Percentiles rank a stretch among this genome's conserved stretches.
phyloP scores from a whole-genome alignment of 805 yeast genomes.

The Vanderwaltozyma verrucispora region DNA sequence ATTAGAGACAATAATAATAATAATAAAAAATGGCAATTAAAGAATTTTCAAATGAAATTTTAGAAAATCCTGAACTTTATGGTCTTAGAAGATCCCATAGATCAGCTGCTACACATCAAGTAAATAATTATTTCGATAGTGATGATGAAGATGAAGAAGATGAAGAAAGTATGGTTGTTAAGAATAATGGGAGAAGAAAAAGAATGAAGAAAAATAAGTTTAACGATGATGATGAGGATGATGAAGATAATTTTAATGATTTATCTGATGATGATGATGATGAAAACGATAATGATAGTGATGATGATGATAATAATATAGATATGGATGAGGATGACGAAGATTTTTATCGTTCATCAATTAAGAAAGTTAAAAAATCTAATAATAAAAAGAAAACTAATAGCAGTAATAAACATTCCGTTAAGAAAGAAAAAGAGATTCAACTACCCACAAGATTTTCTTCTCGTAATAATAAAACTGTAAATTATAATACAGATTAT shows the following conservation, averaged over 20 bases:
- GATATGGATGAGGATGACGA: conserved; percentile 20
- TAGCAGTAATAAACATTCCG: conserved; percentile 8
- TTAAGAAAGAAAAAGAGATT: conserved; percentile 6
- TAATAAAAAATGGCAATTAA: conserved; percentile 8
- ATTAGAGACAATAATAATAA: too few relatives aligned
- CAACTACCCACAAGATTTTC: conserved; percentile 63
- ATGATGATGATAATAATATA: conserved; percentile 18
- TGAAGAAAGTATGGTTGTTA: conserved; percentile 10
- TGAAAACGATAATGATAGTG: conserved; percentile 14
- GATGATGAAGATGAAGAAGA: conserved; percentile 26
- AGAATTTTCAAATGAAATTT: conserved; percentile 43
- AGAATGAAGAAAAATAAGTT: conserved; percentile 11
- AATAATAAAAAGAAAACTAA: not conserved
- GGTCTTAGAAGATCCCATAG: conserved; percentile 72
- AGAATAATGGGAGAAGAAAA: conserved; percentile 8
- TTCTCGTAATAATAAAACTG: conserved; percentile 50
- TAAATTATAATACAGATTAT: conserved; percentile 68
- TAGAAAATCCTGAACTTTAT: conserved; percentile 68
- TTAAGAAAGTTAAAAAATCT: conserved; percentile 3
- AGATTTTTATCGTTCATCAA: conserved; percentile 12
- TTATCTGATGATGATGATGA: conserved; percentile 21
- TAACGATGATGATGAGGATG: conserved; percentile 18
- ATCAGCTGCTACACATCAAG: conserved; percentile 34
- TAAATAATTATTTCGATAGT: conserved; percentile 15
- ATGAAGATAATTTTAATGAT: conserved; percentile 21